Conservation (phyloP, 2,329 filamentous ascomycete genomes). For the Neonectria faginata region DNA sequence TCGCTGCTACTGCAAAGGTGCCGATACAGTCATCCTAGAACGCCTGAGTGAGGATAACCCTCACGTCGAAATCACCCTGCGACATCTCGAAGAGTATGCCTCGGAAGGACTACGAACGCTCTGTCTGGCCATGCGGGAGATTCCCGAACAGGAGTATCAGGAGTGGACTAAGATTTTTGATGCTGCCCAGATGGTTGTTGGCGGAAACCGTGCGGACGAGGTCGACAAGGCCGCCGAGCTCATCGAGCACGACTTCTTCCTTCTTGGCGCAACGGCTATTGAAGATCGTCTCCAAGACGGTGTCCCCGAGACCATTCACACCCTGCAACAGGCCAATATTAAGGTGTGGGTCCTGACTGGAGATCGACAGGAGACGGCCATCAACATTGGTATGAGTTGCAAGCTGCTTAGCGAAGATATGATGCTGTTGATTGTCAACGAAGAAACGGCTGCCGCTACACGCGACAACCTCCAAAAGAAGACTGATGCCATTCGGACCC, state of each 20-base stretch:
- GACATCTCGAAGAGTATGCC: slow-evolving; percentile 98
- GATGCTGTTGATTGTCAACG: slow-evolving; percentile 96
- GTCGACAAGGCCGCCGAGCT: slow-evolving; percentile 97
- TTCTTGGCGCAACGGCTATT: slow-evolving; percentile 95
- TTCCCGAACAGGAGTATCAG: slow-evolving; percentile 88
- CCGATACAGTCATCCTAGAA: slow-evolving; percentile 97
- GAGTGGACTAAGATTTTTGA: slow-evolving; percentile 92
- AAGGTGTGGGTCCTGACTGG: slow-evolving; percentile 99
- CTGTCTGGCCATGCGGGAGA: slow-evolving; percentile 92
- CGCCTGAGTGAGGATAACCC: slow-evolving; percentile 86
- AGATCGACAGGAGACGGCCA: slow-evolving; percentile 97
- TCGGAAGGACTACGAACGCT: slow-evolving; percentile 95
- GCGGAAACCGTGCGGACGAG: slow-evolving; percentile 92
- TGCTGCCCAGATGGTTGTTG: slow-evolving; percentile 87
- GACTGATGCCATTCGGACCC: slow-evolving; percentile 86
- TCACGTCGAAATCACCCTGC: slow-evolving; percentile 87
- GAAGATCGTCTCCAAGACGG: slow-evolving; percentile 97
- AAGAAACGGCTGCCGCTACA: slow-evolving; percentile 82
- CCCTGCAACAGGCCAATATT: slow-evolving; percentile 94
- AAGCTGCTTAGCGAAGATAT: slow-evolving; percentile 99
- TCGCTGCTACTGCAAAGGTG: slow-evolving; percentile 93
- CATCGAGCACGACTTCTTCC: slow-evolving; percentile 90
- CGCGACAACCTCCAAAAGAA: slow-evolving; percentile 94
- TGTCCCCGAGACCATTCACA: slow-evolving; percentile 97
- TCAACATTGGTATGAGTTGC: slow-evolving; percentile 99